Evolutionary conservation across 176 grass and related monocot species (phyloP).

Genomic region (Rhipidocladum racemiflorum): DNA sequence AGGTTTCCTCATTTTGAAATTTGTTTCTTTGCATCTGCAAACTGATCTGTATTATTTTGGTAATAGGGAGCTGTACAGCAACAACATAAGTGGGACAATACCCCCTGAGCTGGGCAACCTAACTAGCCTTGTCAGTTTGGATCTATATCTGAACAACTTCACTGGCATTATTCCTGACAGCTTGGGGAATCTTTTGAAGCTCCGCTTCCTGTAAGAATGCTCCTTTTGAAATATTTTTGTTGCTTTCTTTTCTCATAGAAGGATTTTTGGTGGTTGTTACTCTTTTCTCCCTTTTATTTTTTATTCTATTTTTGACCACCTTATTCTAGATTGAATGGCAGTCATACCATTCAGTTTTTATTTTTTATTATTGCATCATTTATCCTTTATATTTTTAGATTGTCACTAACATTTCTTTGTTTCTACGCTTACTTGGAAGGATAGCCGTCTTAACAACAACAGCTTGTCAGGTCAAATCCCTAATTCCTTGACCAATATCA

Average conservation of each 20-base stretch:
- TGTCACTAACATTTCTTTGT: conserved; percentile 30
- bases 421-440: conserved; percentile 41
- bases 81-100: conserved; percentile 69
- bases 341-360: neutral
- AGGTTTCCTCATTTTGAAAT: neutral
- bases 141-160: conserved; percentile 72
- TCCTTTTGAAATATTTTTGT: neutral
- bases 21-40: neutral
- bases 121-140: conserved; percentile 78
- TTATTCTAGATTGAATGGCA: conserved; percentile 18
- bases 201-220: conserved; percentile 73
- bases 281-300: neutral
- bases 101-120: conserved; percentile 76
- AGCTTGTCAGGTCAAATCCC: conserved; percentile 54
- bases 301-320: neutral
- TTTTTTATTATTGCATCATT: neutral
- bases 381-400: conserved; percentile 9
- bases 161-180: conserved; percentile 52
- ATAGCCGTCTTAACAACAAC: conserved; percentile 89
- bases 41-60: conserved; percentile 21
- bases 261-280: conserved; percentile 10
- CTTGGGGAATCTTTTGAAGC: conserved; percentile 59
- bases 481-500: conserved; percentile 54
- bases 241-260: neutral
- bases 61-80: conserved; percentile 80